Base-by-base conservation (phyloP, 129 eudicot species). In the Pseudognaphalium luteoalbum region DNA sequence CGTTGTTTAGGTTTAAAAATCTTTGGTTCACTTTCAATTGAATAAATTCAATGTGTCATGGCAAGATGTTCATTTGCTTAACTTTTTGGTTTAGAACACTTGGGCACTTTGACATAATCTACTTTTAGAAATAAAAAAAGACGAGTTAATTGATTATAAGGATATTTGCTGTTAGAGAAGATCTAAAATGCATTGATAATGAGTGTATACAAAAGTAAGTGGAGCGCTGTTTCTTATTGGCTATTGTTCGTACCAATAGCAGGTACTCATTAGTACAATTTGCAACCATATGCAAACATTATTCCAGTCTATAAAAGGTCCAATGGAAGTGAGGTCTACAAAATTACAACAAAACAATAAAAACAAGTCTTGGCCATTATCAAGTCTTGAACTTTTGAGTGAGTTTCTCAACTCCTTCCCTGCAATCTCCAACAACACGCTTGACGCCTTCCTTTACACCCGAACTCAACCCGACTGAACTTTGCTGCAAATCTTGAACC, bases 321-420 rank as follows among this genome's bases (percentile, higher is more conserved):
- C 71, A 68, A 56, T 5, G 39, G 39, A 67, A 37, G 70, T 62
- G 14, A 68, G 73, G 52, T 71, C 47, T 58, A 75, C 77, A 79
- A 65, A 76, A 65, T 66, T 76, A 80, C 81, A 80, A 58, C 73
- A 75, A 39, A 71, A 58, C 4, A 25, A 25, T 25, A 25, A 25
- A 25, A 25, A 4, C 12, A 20, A 74, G 47, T 9, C 2, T 8
- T 47, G 30, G 9, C 44, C 60, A 15, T 32, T 3, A 4, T 34
- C 82, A 93, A 82, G 96, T 79, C 86, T 91, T 93, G 80, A 90
- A 90, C 86, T 81, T 93, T 67, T 93, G 97, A n/a, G 96, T 76
- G 70, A 78, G 72, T 71, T 90, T 91, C 85, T 83, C 96, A 65
- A 90, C 95, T 52, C 97, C 91, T 71, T 80, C 98, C 81, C 83